phyloP scores from a whole-genome alignment of 208 protist genomes.

The Leishmania mexicana region DNA sequence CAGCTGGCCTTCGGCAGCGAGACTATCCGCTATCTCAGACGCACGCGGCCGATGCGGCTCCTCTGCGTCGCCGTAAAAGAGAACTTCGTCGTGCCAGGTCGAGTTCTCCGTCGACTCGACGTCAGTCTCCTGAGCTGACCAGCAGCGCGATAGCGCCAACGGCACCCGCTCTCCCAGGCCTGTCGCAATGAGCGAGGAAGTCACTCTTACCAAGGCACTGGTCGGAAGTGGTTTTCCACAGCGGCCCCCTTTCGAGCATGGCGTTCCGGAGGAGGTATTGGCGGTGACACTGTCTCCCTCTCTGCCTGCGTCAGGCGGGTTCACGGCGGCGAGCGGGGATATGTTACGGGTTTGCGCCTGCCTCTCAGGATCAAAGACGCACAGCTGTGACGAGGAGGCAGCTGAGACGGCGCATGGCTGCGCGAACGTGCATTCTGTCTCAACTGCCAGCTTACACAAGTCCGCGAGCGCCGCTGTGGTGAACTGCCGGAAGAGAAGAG shows the following conservation, averaged over 20 bases:
- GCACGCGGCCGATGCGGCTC: background rate
- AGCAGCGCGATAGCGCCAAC: constrained; percentile 21
- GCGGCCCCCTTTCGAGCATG: background rate
- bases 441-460: constrained; percentile 24
- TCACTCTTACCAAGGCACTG: background rate
- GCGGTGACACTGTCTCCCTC: background rate
- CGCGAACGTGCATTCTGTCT: constrained; percentile 4
- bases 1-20: background rate
- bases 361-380: constrained; percentile 22
- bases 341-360: background rate
- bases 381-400: background rate
- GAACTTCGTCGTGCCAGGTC: constrained; percentile 9
- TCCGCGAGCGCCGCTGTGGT: constrained; percentile 14
- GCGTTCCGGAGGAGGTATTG: background rate
- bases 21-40: background rate
- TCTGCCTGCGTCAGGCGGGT: background rate
- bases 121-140: background rate
- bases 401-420: background rate
- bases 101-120: background rate
- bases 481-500: constrained; percentile 41
- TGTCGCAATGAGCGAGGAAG: constrained; percentile 25
- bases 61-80: constrained; percentile 16
- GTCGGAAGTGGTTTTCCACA: background rate
- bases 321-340: background rate
- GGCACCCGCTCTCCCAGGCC: constrained; percentile 17